Evolutionary conservation across 257 asterid species (phyloP).

Genomic region (Verbena officinalis): DNA sequence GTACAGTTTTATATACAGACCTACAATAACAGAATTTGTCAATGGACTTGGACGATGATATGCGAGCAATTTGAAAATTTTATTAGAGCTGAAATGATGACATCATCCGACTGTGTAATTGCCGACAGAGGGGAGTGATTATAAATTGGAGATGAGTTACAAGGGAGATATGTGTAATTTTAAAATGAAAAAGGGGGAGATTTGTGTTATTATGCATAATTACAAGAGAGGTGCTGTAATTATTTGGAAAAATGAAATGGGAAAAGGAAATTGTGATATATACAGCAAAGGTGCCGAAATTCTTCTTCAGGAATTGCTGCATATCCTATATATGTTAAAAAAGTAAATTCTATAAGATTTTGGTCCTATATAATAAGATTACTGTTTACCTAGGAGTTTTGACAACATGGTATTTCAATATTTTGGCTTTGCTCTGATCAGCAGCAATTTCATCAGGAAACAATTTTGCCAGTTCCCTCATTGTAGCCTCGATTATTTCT

Average conservation of each 20-base stretch:
- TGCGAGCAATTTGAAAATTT: no score
- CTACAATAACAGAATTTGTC: constrained; percentile 31
- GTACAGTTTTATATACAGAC: constrained; percentile 93
- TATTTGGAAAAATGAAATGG: neutral
- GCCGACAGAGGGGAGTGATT: no score
- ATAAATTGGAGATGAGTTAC: no score
- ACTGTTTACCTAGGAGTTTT: constrained; percentile 83
- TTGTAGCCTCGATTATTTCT: constrained; percentile 91
- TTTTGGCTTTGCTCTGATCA: constrained; percentile 96
- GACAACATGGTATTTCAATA: constrained; percentile 86
- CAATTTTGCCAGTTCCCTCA: constrained; percentile 92
- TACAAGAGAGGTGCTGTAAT: no score
- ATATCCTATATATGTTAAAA: neutral
- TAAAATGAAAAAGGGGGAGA: neutral
- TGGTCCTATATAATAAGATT: neutral
- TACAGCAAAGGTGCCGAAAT: neutral
- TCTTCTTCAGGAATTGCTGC: constrained; percentile 1
- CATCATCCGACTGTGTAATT: no score
- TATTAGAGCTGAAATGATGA: no score
- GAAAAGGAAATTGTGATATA: neutral
- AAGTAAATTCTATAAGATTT: neutral
- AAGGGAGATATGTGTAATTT: no score
- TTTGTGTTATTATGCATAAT: no score
- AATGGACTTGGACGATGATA: no score
- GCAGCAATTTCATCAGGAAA: constrained; percentile 93